phyloP scores from a whole-genome alignment of 164 flowering plant genomes.

The Amborella trichopoda region DNA sequence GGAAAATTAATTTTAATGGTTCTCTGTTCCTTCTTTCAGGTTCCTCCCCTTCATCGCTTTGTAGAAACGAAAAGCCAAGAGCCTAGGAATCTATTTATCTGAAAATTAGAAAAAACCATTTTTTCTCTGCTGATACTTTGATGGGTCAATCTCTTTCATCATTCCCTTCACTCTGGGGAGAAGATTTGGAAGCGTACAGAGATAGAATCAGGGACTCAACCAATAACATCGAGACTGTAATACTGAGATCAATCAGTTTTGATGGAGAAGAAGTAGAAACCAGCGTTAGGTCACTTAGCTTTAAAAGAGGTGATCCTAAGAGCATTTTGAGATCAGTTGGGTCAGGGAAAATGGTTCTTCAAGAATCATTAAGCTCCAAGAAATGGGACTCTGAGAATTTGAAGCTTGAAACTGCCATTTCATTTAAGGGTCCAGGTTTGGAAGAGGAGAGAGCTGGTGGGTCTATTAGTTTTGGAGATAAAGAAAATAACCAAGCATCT shows the following conservation, averaged over 20 bases:
- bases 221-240: background rate
- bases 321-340: background rate
- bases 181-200: no score
- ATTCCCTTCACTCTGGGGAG: no score
- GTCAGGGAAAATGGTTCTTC: background rate
- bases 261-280: background rate
- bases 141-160: no score
- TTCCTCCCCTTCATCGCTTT: no score
- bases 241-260: conserved; percentile 1
- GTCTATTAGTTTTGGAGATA: background rate
- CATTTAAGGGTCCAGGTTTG: conserved; percentile 12
- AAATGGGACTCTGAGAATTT: conserved; percentile 18
- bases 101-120: no score
- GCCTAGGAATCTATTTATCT: no score
- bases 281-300: background rate
- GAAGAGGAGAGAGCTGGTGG: background rate
- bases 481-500: conserved; percentile 1
- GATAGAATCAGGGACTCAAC: no score
- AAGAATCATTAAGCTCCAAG: conserved; percentile 24
- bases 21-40: no score
- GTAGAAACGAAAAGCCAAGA: no score
- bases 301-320: background rate
- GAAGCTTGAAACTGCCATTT: conserved; percentile 15
- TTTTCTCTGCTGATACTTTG: no score
- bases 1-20: no score